These are phyloP conservation scores for Lodderomyces beijingensis DNA, from an alignment of 1,139 yeast genomes.

Conservation along the genomic window DNA sequence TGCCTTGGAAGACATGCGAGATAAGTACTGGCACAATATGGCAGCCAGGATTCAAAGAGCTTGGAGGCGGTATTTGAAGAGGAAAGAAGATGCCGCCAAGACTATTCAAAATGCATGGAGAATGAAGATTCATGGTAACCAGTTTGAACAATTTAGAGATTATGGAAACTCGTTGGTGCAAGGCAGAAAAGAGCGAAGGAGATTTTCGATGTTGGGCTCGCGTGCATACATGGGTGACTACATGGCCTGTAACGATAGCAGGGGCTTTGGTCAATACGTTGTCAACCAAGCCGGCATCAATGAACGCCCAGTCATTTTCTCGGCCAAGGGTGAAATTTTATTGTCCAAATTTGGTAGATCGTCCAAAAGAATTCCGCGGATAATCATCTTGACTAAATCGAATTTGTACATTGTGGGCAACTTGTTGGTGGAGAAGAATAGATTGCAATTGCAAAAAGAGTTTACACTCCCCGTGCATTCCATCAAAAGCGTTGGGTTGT, in stretches of 20 bases:
- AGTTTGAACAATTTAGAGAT: conserved; percentile 79
- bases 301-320: conserved; percentile 72
- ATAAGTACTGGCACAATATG: conserved; percentile 97
- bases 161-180: conserved; percentile 67
- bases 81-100: conserved; percentile 84
- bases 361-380: conserved; percentile 70
- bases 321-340: conserved; percentile 75
- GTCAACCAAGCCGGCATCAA: conserved; percentile 63
- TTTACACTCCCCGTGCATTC: conserved; percentile 55
- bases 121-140: conserved; percentile 73
- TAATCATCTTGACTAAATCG: conserved; percentile 62
- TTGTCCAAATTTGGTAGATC: conserved; percentile 91
- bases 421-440: conserved; percentile 60
- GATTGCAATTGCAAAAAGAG: conserved; percentile 66
- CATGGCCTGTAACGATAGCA: conserved; percentile 71
- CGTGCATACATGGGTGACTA: conserved; percentile 96
- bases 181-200: conserved; percentile 83
- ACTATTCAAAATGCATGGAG: conserved; percentile 84
- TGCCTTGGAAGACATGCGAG: conserved; percentile 95
- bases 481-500: conserved; percentile 63
- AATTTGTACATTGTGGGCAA: conserved; percentile 70
- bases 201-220: conserved; percentile 82
- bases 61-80: conserved; percentile 79
- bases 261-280: conserved; percentile 68
- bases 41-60: conserved; percentile 97